Base-by-base conservation (phyloP, 495 filamentous ascomycete species). In the Daldinia childiae region DNA sequence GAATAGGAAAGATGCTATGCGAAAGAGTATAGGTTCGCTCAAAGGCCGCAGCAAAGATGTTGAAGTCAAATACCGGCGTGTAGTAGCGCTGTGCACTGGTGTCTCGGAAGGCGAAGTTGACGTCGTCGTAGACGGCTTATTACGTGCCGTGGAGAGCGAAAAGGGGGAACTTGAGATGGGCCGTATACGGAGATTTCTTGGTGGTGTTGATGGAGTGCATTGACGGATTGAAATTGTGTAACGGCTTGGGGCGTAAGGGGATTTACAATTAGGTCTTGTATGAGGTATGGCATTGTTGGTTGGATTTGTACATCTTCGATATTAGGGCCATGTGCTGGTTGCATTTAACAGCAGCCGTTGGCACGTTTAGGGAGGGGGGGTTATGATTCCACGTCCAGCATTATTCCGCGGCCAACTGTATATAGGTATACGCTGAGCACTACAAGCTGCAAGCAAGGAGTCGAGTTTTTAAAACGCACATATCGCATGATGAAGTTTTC, bases 121-220 rank as follows among this genome's bases (percentile, higher is more conserved):
- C 61, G 81, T 79, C n/a, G 74, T 88, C 57, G 69, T 93, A 1
- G 87, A 87, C 62, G 84, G 82, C 9, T 76, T 95, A 29, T 81
- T 90, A 45, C 78, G 83, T 54, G 92, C 92, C 14, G 88, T 95
- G 8, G 90, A 93, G 78, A 92, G 89, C 70, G 92, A 95, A 72
- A 83, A 84, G 45, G 86, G 85, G 4, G 89, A 89, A 50, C 82
- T 91, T 4, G 92, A 94, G 74, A 84, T 91, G 26, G 85, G 85
- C 21, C 81, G 92, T 32, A 89, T 94, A 27, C 82, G 87, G 74
- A 86, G 92, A 55, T 93, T 95, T 75, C 77, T 95, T 66, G 87
- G 88, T 26, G 90, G 90, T 61, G 90, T 93, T 11, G 91, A 92
- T 52, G 79, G 78, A 6, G 79, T 78, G 58, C 75, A 81, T 65